Base-by-base conservation (phyloP, 2,329 filamentous ascomycete species). In the Dendryphion nanum region DNA sequence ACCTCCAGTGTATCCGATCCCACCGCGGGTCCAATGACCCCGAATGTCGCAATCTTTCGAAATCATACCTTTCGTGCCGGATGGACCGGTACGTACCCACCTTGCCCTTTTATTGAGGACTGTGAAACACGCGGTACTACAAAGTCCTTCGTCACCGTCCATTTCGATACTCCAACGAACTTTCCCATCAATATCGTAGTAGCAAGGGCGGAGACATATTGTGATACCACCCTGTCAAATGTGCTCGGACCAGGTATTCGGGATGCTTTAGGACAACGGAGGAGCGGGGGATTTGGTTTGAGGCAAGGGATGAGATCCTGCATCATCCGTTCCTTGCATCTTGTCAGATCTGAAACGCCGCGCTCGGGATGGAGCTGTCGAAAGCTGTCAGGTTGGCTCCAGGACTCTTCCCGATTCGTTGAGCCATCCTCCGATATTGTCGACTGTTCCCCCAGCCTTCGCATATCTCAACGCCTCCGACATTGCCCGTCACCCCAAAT, bases 1-100 rank as follows among this genome's bases (percentile, higher is more conserved):
- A 98, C 61, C 78, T 98, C 33, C 76, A 79, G 41, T 98, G 93
- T 66, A 83, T 98, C 63, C 93, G 90, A 63, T 84, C 80, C 46
- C 82, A 85, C 47, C 81, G 82, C 52, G 93, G 93, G 17, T 79
- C 86, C 54, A 97, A 97, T 62, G 86, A 93, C 48, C 77, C 87
- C 45, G 82, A 88, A 59, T 98, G 93, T 64, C 83, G 93, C 40
- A 74, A 81, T 57, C 69, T 96, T 38, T 90, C 90, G 43, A 97
- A 96, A 71, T 78, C 81, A 19, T 98, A 98, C 66, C 73, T 98
- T 37, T 74, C 81, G 34, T 98, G 93, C 67, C 82, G 93, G 33
- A 98, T 98, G 93, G 91, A 97, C 53, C 81, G 83, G 89, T 95
- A 73, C 62, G 83, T 71, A 53, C 44, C 45, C 37, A 26, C 24